Evolutionary conservation across 2,329 filamentous ascomycete species (phyloP), one percentile per base, ranked within the genome.

Genomic region (Colletotrichum sp.): DNA sequence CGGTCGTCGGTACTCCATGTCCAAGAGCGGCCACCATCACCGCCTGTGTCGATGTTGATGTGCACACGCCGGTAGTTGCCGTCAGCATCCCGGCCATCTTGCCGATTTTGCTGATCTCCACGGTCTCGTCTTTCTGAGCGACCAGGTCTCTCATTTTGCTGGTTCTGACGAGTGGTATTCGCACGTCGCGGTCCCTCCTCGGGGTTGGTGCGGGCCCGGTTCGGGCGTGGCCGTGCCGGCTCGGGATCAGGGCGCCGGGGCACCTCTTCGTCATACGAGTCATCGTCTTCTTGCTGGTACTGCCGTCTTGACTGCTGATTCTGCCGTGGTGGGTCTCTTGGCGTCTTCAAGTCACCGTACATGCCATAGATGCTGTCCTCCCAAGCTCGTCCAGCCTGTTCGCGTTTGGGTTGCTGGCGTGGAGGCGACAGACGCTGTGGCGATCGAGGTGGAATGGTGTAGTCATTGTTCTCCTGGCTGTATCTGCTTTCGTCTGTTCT

Each of bases 301-400:
- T 59, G 57, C 13, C n/a, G 39, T 34, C 48, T 39, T n/a, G 28
- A 26, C 13, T 55, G 48, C 5, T 55, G 59, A 21, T 63, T 70
- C 12, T 36, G 73, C 7, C 69, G 63, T 6, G 69, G 73, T n/a
- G 73, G 69, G 7, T 74, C 71, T 18, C 63, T 71, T 6, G 74
- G 71, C 14, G 71, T 71, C 26, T 63, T 75, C 6, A 74, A 8
- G 13, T 76, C 74, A 8, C 71, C 71, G n/a, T 76, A 75, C 71
- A 75, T 71, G 21, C 74, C 72, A 13, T 75, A 71, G 10, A 76
- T 75, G 67, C 74, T 76, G 18, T 76, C 74, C 16, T 76, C 74
- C 65, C 66, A 74, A 13, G 43, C 59, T 28, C 61, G 64, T 14
- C 48, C 48, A 7, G 18, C n/a, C 13, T 52, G 43, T 4, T 39